phyloP scores from a whole-genome alignment of 768 basidiomycete species.

The Suillus occidentalis region DNA sequence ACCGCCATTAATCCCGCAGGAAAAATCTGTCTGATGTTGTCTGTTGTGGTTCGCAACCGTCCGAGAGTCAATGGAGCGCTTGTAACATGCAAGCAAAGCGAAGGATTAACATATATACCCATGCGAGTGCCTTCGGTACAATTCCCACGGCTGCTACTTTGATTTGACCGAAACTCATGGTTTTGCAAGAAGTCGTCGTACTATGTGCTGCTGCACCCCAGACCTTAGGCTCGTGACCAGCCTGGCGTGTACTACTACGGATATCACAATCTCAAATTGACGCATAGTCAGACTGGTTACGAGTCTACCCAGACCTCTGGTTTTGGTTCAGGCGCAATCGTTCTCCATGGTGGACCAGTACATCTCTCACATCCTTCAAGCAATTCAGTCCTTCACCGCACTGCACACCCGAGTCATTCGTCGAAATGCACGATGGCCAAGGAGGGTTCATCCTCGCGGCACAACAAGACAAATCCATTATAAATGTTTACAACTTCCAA shows the following conservation, averaged over 20 bases:
- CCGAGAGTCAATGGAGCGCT: no score
- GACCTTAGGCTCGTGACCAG: no score
- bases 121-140: no score
- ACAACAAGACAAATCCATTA: slow-evolving; percentile 84
- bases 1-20: background rate
- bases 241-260: no score
- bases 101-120: no score
- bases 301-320: slow-evolving; percentile 40
- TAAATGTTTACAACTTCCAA: slow-evolving; percentile 92
- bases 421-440: slow-evolving; percentile 65
- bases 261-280: no score
- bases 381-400: slow-evolving; percentile 68
- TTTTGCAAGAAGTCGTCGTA: slow-evolving; percentile 64
- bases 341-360: slow-evolving; percentile 77
- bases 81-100: no score
- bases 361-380: slow-evolving; percentile 82
- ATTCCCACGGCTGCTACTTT: background rate
- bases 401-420: slow-evolving; percentile 52
- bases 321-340: slow-evolving; percentile 54
- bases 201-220: slow-evolving; percentile 59
- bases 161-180: slow-evolving; percentile 50
- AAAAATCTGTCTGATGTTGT: no score
- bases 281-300: no score
- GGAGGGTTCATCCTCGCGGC: slow-evolving; percentile 81
- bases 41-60: no score